Evolutionary conservation across 2,329 filamentous ascomycete species (phyloP), one percentile per base, ranked within the genome.

Genomic region (Didymella pinodella): DNA sequence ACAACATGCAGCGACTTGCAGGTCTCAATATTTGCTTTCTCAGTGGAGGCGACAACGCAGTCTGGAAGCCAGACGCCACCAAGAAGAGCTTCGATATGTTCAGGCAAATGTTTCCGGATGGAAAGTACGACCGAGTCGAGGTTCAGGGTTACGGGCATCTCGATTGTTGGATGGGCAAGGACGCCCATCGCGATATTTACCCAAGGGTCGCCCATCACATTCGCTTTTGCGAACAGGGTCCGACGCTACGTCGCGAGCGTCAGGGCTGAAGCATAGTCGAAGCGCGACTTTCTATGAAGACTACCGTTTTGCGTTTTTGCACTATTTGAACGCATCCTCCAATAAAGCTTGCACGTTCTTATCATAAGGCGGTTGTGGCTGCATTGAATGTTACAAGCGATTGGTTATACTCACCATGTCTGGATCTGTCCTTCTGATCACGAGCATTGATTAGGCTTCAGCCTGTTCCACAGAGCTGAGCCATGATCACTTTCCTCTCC

Each of bases 141-240:
- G 79, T 88, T 4, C 80, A 81, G 1, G 83, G 83, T 6, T 88
- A 88, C 66, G 85, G 86, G 2, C 86, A 88, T 67, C 72, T 88
- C 31, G 86, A 88, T 75, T 83, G 83, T 66, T 88, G 84, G 84
- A 87, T 88, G 82, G 85, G 86, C 3, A 79, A 83, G 43, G 81
- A 84, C 52, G 83, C 84, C 1, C 86, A 82, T 79, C 82, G 78
- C 66, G 86, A 88, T 65, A 83, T 88, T 25, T 88, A 83, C 65
- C 85, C 85, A 0, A 79, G 84, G 47, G 78, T 88, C 7, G 8
- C 7, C 25, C 45, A 58, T 11, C 62, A 64, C 47, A 16, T 58
- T 1, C 10, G 43, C 20, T 20, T 25, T n/a, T 63, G 57, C 22
- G 53, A 57, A n/a, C 36, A 10, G n/a, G 10, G 7, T n/a, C 14